These are phyloP conservation scores for Pleurotus citrinopileatus DNA, from an alignment of 768 basidiomycete species.

Conservation along the genomic window DNA sequence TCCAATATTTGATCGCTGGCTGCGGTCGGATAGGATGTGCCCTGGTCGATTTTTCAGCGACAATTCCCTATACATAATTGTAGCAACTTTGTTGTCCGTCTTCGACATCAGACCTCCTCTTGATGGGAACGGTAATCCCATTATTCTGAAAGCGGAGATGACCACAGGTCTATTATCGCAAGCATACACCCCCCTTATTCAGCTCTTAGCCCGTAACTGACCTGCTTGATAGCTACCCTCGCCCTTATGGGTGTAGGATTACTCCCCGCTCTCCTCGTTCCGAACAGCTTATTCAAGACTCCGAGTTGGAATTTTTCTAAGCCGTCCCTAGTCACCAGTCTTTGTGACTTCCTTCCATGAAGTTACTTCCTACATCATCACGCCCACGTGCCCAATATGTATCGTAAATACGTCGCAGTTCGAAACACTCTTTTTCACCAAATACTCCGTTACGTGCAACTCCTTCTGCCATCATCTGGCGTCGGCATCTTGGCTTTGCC, in stretches of 20 bases:
- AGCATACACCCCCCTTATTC: not conserved
- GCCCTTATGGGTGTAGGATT: conserved; percentile 3
- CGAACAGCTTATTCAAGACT: conserved; percentile 11
- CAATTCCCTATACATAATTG: conserved; percentile 16
- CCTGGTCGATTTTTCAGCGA: conserved; percentile 21
- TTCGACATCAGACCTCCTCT: conserved; percentile 17
- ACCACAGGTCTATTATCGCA: conserved; percentile 8
- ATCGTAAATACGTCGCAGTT: no score
- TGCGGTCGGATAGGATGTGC: conserved; percentile 21
- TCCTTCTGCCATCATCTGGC: no score
- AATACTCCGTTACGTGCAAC: no score
- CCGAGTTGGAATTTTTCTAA: conserved; percentile 1
- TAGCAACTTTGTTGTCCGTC: conserved; percentile 16
- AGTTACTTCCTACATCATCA: conserved; percentile 3
- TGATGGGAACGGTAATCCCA: conserved; percentile 17
- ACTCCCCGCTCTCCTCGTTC: not conserved
- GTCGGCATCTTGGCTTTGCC: no score
- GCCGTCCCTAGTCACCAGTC: not conserved
- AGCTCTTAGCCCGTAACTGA: not conserved
- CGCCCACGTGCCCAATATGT: not conserved
- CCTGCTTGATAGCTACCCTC: conserved; percentile 1
- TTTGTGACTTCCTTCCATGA: not conserved
- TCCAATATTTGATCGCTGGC: not conserved
- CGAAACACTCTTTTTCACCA: no score
- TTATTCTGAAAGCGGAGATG: conserved; percentile 11